Conservation (phyloP, 2,329 filamentous ascomycete genomes). For the Colletotrichum lupini region DNA sequence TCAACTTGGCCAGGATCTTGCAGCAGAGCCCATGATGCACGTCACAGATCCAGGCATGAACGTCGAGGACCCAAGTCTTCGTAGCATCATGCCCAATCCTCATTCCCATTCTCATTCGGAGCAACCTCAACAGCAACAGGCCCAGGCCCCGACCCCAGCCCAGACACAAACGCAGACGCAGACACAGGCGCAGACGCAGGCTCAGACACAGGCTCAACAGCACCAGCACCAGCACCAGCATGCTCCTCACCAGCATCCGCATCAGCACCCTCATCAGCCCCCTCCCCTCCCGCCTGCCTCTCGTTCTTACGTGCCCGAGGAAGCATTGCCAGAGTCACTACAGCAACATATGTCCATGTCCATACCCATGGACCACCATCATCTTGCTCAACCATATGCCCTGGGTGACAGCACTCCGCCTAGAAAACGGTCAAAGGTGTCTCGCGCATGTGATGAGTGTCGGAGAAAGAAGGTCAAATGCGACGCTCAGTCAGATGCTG, state of each 20-base stretch:
- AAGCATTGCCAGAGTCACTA: conserved; percentile 49
- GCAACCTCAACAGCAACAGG: conserved; percentile 31
- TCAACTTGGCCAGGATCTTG: conserved; percentile 66
- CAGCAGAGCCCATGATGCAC: conserved; percentile 60
- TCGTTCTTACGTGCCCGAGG: conserved; percentile 50
- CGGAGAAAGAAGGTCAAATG: conserved; percentile 91
- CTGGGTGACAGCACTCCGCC: conserved; percentile 71
- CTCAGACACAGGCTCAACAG: conserved; percentile 18
- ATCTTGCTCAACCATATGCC: conserved; percentile 50
- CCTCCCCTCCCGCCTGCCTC: conserved; percentile 25
- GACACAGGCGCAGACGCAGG: conserved; percentile 21
- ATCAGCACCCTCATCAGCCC: conserved; percentile 1
- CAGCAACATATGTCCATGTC: conserved; percentile 40
- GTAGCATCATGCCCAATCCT: conserved; percentile 56
- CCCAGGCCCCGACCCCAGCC: conserved; percentile 21
- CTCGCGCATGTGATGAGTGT: conserved; percentile 89
- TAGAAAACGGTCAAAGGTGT: conserved; percentile 86
- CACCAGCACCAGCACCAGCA: conserved; percentile 34
- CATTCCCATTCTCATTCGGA: conserved; percentile 41
- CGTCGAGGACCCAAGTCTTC: conserved; percentile 55
- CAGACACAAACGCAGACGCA: conserved; percentile 14
- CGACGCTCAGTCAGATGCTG: conserved; percentile 80
- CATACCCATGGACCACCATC: conserved; percentile 49
- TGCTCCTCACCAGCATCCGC: conserved; percentile 35
- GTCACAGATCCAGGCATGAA: conserved; percentile 57